Conservation (phyloP, 2,329 filamentous ascomycete genomes). For the Aspergillus ochraceoroseus region DNA sequence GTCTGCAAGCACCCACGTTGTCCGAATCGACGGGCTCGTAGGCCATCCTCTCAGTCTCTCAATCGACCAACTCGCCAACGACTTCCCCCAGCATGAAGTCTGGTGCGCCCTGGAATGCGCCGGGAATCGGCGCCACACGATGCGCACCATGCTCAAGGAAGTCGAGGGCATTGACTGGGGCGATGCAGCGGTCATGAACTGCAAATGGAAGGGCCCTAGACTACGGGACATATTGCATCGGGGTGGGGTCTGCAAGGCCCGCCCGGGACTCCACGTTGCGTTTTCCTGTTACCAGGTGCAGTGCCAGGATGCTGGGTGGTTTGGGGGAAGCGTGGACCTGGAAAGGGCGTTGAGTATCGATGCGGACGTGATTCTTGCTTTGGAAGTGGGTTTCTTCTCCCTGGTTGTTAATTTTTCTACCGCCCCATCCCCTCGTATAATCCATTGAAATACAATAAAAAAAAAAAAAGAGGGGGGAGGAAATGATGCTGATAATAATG, state of each 20-base stretch:
- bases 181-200: constrained; percentile 59
- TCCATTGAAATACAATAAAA: no score
- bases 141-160: constrained; percentile 56
- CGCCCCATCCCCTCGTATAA: no score
- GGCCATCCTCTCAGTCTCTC: constrained; percentile 43
- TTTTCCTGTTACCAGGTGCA: constrained; percentile 52
- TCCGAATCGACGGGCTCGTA: constrained; percentile 51
- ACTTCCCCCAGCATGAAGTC: constrained; percentile 52
- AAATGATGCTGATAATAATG: no score
- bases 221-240: constrained; percentile 50
- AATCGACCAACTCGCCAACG: constrained; percentile 44
- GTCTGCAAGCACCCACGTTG: constrained; percentile 37
- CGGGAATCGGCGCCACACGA: constrained; percentile 57
- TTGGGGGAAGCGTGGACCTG: constrained; percentile 53
- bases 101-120: constrained; percentile 57
- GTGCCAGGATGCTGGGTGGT: constrained; percentile 56
- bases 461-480: no score
- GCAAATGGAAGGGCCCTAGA: constrained; percentile 52
- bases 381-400: constrained; percentile 37
- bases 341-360: constrained; percentile 42
- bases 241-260: constrained; percentile 41
- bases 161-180: constrained; percentile 58
- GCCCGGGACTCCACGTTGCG: constrained; percentile 46
- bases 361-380: constrained; percentile 47
- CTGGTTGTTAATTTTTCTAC: no score